Percentiles rank a stretch among this genome's conserved stretches.
Conservation (phyloP, 139 green algal genomes). For the Deuterostichococcus epilithicus region DNA sequence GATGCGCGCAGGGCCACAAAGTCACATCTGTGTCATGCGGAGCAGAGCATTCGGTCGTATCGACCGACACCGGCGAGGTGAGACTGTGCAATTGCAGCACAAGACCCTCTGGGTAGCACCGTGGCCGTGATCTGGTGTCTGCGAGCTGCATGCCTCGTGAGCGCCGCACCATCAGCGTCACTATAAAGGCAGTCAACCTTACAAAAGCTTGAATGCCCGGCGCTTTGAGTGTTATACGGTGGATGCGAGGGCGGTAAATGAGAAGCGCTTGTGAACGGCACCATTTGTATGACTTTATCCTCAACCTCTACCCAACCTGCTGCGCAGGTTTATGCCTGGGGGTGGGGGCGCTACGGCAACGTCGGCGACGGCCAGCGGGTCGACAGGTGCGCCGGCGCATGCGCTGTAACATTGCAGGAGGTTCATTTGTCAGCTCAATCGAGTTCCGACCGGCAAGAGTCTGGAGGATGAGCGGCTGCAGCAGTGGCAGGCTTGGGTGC, state of each 20-base stretch:
- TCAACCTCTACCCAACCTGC: not conserved
- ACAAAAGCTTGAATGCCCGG: no score
- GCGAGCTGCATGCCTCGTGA: no score
- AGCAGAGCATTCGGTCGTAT: slow-evolving; percentile 70
- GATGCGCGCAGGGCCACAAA: slow-evolving; percentile 36
- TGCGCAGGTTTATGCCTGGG: slow-evolving; percentile 65
- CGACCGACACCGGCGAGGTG: slow-evolving; percentile 37
- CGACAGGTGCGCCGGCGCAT: slow-evolving; percentile 53
- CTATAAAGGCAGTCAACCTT: no score
- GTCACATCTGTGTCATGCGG: slow-evolving; percentile 60
- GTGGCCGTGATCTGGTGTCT: no score
- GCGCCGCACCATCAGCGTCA: no score
- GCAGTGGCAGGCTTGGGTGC: no score
- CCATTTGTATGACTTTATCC: not conserved
- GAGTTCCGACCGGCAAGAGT: no score
- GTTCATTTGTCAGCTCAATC: not conserved
- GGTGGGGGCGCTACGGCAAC: slow-evolving; percentile 87
- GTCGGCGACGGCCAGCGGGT: slow-evolving; percentile 68
- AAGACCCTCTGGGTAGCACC: no score
- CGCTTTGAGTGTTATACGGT: not conserved
- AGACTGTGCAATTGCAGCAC: no score
- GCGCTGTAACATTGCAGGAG: not conserved
- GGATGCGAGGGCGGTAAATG: not conserved
- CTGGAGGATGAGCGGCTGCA: no score
- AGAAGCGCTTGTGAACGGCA: not conserved